phyloP scores from a whole-genome alignment of 257 asterid species.

The Petunia axillaris region DNA sequence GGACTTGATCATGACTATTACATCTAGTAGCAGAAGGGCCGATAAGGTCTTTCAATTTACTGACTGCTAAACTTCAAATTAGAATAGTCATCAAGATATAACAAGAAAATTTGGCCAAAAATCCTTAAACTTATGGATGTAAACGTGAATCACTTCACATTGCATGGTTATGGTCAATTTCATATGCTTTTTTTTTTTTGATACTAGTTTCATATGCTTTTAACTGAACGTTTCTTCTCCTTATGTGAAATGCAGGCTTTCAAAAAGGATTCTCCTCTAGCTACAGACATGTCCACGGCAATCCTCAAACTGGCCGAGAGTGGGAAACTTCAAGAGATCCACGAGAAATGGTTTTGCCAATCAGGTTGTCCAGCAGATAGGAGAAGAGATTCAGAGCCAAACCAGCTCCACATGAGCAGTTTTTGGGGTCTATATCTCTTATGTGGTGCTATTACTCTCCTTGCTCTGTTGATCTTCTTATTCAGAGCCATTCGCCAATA shows the following conservation, averaged over 20 bases:
- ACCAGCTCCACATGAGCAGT: slow-evolving; percentile 69
- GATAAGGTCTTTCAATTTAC: not conserved
- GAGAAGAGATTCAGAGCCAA: slow-evolving; percentile 51
- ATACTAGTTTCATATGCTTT: not conserved
- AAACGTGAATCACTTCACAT: not conserved
- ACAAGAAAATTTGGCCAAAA: not conserved
- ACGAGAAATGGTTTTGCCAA: slow-evolving; percentile 65
- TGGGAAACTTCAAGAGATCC: slow-evolving; percentile 66
- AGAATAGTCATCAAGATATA: not conserved
- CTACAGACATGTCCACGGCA: slow-evolving; percentile 78
- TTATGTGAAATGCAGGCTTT: slow-evolving; percentile 51
- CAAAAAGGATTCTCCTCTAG: slow-evolving; percentile 75
- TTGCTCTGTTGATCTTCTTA: slow-evolving; percentile 30
- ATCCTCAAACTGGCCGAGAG: slow-evolving; percentile 64
- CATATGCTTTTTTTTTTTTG: not conserved
- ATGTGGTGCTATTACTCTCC: slow-evolving; percentile 44
- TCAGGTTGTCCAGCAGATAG: slow-evolving; percentile 56
- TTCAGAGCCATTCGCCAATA: slow-evolving; percentile 37
- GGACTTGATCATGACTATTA: not conserved
- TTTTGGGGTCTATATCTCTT: slow-evolving; percentile 81
- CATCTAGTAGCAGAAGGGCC: not conserved
- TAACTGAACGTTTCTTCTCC: not conserved
- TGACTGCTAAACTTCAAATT: not conserved
- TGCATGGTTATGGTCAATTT: not conserved
- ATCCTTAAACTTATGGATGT: not conserved